Evolutionary conservation across 371 early-diverging fungal species (phyloP).

Genomic region (Syncephalastrum sp.): DNA sequence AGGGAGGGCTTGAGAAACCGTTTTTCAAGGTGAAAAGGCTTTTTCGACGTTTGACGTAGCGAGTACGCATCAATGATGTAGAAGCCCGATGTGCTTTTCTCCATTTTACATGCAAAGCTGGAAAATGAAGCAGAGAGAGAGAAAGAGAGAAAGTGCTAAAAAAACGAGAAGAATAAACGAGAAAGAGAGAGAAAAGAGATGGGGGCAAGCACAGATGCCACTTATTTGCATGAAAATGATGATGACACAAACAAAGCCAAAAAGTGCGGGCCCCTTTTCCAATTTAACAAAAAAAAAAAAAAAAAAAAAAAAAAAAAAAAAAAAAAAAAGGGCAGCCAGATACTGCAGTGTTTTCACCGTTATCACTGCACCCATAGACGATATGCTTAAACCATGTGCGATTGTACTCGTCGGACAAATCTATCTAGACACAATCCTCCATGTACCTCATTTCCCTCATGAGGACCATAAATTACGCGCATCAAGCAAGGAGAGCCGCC

Average conservation of each 20-base stretch:
- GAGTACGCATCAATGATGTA: conserved; percentile 26
- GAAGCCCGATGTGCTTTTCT: conserved; percentile 17
- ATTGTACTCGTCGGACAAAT: conserved; percentile 42
- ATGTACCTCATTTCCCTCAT: conserved; percentile 48
- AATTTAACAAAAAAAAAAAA: too few species aligned
- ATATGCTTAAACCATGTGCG: too few species aligned
- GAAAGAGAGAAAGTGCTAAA: neutral
- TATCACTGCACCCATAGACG: too few species aligned
- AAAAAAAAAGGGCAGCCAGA: too few species aligned
- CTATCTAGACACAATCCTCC: conserved; percentile 52
- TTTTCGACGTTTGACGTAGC: conserved; percentile 25
- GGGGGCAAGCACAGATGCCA: too few species aligned
- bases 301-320: too few species aligned
- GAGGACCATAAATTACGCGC: conserved; percentile 66
- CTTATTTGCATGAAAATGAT: too few species aligned
- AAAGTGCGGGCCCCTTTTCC: too few species aligned
- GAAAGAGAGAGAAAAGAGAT: neutral
- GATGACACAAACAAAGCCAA: too few species aligned
- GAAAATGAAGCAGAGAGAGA: neutral
- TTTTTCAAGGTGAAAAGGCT: conserved; percentile 35
- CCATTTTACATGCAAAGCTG: conserved; percentile 5
- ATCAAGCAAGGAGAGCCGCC: conserved; percentile 48
- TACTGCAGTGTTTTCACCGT: too few species aligned
- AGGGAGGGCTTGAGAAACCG: conserved; percentile 25
- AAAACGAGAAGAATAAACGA: neutral